Conservation (phyloP, 2,329 filamentous ascomycete species). For the Colletotrichum acutatum region DNA sequence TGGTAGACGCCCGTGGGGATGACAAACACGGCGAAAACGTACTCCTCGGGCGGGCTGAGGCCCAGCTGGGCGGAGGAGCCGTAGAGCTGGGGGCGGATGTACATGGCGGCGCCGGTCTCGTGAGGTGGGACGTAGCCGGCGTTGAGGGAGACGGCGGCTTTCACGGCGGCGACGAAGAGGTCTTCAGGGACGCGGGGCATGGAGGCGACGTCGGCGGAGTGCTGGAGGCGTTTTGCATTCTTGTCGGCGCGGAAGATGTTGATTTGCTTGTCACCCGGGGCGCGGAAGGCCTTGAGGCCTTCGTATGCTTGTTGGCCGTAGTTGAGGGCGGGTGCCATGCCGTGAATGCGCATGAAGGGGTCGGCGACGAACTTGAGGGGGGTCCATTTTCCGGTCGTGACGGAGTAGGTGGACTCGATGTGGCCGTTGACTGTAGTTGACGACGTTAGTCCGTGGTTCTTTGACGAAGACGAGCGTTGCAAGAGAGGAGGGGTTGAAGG, state of each 20-base stretch:
- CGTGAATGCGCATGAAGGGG: constrained; percentile 89
- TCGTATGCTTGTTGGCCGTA: constrained; percentile 99
- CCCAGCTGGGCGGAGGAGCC: constrained; percentile 89
- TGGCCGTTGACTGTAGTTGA: constrained; percentile 83
- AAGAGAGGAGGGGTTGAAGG: neutral
- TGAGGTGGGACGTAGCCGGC: constrained; percentile 92
- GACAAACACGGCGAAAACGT: constrained; percentile 90
- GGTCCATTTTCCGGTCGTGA: constrained; percentile 80
- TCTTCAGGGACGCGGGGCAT: constrained; percentile 83
- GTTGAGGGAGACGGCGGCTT: constrained; percentile 86
- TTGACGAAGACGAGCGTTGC: neutral
- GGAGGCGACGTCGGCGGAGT: constrained; percentile 85
- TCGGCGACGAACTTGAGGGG: constrained; percentile 82
- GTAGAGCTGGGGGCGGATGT: constrained; percentile 89
- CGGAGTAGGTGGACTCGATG: constrained; percentile 86
- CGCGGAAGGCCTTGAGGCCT: constrained; percentile 96
- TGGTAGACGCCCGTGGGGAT: constrained; percentile 95
- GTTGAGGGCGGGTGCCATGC: constrained; percentile 95
- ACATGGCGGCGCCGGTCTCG: constrained; percentile 89
- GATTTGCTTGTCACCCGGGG: constrained; percentile 75
- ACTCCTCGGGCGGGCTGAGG: constrained; percentile 88
- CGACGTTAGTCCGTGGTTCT: neutral
- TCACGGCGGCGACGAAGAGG: constrained; percentile 80
- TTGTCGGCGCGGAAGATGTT: constrained; percentile 88
- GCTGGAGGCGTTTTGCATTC: constrained; percentile 86